phyloP scores from a whole-genome alignment of 2,329 filamentous ascomycete species.

The Aspergillus tubingensis region DNA sequence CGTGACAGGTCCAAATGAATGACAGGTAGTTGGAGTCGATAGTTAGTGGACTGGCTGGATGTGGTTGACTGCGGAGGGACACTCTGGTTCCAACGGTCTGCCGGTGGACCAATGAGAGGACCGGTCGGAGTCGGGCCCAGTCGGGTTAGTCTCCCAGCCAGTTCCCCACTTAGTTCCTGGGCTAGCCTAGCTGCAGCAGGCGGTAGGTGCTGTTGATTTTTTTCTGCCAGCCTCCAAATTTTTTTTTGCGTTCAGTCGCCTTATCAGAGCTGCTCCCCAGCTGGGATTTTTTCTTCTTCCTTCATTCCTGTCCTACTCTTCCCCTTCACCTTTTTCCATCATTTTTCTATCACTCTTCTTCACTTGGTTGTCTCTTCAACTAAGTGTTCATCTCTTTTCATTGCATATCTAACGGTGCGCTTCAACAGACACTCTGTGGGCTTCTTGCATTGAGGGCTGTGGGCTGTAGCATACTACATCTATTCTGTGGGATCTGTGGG shows the following conservation, averaged over 20 bases:
- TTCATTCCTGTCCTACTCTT: constrained; percentile 19
- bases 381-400: constrained; percentile 21
- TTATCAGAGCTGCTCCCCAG: constrained; percentile 32
- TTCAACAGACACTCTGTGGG: constrained; percentile 42
- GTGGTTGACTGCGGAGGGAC: background rate
- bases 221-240: constrained; percentile 34
- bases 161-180: constrained; percentile 16
- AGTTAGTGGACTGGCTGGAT: background rate
- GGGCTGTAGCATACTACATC: constrained; percentile 44
- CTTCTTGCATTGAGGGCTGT: constrained; percentile 45
- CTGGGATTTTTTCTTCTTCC: constrained; percentile 27
- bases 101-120: background rate
- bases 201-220: constrained; percentile 25
- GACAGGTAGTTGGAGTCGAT: too few species aligned
- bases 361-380: constrained; percentile 23
- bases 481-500: constrained; percentile 45
- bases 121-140: background rate
- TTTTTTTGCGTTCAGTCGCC: constrained; percentile 32
- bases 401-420: constrained; percentile 36
- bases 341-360: constrained; percentile 13
- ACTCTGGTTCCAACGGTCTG: background rate
- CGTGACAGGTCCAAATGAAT: background rate
- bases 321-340: constrained; percentile 12
- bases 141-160: background rate
- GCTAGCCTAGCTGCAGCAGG: constrained; percentile 21